Conservation (phyloP, 257 asterid species). For the Nicotiana paniculata region DNA sequence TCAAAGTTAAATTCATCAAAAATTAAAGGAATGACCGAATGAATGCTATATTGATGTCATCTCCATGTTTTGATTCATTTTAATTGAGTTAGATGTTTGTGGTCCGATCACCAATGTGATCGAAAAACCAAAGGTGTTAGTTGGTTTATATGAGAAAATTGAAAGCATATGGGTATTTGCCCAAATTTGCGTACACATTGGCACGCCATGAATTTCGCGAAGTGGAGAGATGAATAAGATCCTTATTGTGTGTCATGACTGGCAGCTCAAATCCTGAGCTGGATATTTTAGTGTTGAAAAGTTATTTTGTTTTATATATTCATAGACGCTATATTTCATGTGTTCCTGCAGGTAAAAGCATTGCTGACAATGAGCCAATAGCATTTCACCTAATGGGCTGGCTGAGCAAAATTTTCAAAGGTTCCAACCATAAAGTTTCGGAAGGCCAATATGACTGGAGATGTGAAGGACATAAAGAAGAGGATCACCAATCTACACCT, state of each 20-base stretch:
- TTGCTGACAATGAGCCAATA: slow-evolving; percentile 27
- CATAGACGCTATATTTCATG: neutral
- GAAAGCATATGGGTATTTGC: neutral
- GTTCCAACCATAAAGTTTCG: slow-evolving; percentile 53
- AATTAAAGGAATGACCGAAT: neutral
- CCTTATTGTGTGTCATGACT: neutral
- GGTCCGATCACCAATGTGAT: slow-evolving; percentile 7
- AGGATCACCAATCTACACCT: slow-evolving; percentile 55
- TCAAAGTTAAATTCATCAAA: neutral
- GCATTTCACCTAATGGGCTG: slow-evolving; percentile 56
- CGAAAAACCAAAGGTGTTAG: neutral
- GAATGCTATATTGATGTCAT: neutral
- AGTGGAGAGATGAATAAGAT: neutral
- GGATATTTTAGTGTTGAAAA: neutral
- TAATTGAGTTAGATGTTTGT: neutral
- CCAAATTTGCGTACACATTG: neutral
- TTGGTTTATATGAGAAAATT: neutral
- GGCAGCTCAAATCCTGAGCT: neutral
- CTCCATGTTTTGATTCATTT: neutral
- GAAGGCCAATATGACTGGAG: slow-evolving; percentile 59
- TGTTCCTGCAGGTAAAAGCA: slow-evolving; percentile 30
- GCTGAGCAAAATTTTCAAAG: slow-evolving; percentile 73
- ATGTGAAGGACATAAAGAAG: slow-evolving; percentile 40
- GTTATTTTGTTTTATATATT: neutral
- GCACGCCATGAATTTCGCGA: neutral